phyloP scores from a whole-genome alignment of 2,329 filamentous ascomycete species.

The Tolypocladium guangdongense region DNA sequence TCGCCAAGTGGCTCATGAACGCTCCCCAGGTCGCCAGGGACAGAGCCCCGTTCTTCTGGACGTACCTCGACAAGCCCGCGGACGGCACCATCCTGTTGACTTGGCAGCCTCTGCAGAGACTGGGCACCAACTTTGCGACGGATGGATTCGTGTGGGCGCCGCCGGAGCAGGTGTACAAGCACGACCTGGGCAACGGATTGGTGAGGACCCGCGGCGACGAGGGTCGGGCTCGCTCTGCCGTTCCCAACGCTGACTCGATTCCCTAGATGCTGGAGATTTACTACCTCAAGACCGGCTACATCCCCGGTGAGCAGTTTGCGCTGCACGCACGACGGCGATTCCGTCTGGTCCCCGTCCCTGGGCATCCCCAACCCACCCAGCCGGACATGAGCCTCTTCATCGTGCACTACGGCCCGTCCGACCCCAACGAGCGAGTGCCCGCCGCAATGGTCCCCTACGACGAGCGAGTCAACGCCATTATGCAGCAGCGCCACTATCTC shows the following conservation, averaged over 20 bases:
- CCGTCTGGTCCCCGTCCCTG: slow-evolving; percentile 64
- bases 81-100: slow-evolving; percentile 76
- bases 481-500: slow-evolving; percentile 53
- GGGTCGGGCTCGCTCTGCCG: neutral
- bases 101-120: slow-evolving; percentile 71
- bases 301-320: slow-evolving; percentile 62
- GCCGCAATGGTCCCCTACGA: slow-evolving; percentile 54
- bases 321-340: slow-evolving; percentile 76
- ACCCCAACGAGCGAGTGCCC: slow-evolving; percentile 63
- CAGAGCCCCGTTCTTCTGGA: slow-evolving; percentile 83
- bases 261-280: slow-evolving; percentile 77
- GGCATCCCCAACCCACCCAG: slow-evolving; percentile 56
- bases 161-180: slow-evolving; percentile 64
- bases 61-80: slow-evolving; percentile 70
- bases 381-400: slow-evolving; percentile 81
- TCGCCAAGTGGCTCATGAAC: slow-evolving; percentile 71
- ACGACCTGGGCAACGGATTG: slow-evolving; percentile 54
- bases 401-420: slow-evolving; percentile 75
- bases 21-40: slow-evolving; percentile 81
- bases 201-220: slow-evolving; percentile 24
- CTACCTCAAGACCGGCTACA: slow-evolving; percentile 71
- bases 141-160: slow-evolving; percentile 91
- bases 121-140: slow-evolving; percentile 67
- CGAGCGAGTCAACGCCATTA: slow-evolving; percentile 46
- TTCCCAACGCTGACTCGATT: neutral